Conservation (phyloP, 108 stramenopile species). For the Thalassiosira profunda region DNA sequence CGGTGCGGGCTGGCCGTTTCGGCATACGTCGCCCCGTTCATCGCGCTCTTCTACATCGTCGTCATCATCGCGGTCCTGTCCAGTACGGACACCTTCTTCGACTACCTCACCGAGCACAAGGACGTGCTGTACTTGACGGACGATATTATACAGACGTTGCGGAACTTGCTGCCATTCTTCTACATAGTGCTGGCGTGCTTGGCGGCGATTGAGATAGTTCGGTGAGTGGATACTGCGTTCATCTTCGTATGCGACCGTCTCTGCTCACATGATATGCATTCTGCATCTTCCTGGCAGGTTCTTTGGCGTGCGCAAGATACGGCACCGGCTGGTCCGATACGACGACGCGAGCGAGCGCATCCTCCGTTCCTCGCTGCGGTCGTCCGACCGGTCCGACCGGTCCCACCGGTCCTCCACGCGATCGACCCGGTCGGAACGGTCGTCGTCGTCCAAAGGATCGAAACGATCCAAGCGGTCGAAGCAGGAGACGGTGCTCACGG, state of each 20-base stretch:
- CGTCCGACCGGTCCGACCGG: too few relatives aligned
- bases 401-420: too few relatives aligned
- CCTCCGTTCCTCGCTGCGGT: too few relatives aligned
- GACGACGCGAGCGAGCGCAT: conserved; percentile 14
- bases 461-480: conserved; percentile 1
- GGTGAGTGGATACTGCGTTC: conserved; percentile 19
- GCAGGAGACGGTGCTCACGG: conserved; percentile 6
- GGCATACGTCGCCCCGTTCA: conserved; percentile 24
- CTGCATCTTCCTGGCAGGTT: not conserved
- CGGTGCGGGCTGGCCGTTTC: conserved; percentile 22
- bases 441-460: too few relatives aligned
- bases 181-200: conserved; percentile 21
- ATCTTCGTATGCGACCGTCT: too few relatives aligned
- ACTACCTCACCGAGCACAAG: conserved; percentile 30
- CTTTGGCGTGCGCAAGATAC: conserved; percentile 7
- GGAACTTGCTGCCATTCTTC: conserved; percentile 12
- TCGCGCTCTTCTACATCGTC: conserved; percentile 28
- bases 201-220: conserved; percentile 15
- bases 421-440: too few relatives aligned
- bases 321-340: conserved; percentile 9
- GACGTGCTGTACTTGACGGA: conserved; percentile 24
- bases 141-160: conserved; percentile 10
- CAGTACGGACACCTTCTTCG: conserved; percentile 1
- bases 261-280: too few relatives aligned
- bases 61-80: conserved; percentile 16